phyloP scores from a whole-genome alignment of 441 rosid species.

The Corymbia calophylla region DNA sequence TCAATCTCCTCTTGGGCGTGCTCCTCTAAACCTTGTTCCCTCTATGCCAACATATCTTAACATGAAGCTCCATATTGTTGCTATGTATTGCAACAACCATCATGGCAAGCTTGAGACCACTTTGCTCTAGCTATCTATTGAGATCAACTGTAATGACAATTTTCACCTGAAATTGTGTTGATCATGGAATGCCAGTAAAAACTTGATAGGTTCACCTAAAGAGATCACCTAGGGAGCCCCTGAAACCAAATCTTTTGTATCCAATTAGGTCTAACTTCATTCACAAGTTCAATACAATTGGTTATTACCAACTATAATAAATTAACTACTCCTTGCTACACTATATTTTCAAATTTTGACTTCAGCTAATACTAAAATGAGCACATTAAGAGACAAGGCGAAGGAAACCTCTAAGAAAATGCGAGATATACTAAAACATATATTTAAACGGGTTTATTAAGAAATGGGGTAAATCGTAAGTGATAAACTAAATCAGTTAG shows the following conservation, averaged over 20 bases:
- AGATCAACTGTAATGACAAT: fast-evolving
- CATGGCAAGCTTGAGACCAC: not conserved
- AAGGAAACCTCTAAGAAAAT: not conserved
- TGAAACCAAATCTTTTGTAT: fast-evolving
- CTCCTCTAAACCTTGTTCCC: not conserved
- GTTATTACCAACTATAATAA: fast-evolving
- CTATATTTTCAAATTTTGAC: fast-evolving
- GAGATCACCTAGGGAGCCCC: fast-evolving
- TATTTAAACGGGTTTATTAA: not conserved
- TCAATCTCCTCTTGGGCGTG: fast-evolving
- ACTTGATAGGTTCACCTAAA: not conserved
- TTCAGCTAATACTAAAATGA: not conserved
- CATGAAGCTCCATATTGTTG: not conserved
- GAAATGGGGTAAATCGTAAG: not conserved
- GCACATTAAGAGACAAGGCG: not conserved
- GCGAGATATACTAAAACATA: not conserved
- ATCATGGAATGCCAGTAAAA: fast-evolving
- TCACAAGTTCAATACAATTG: fast-evolving
- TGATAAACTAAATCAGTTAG: not conserved
- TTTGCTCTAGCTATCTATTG: fast-evolving
- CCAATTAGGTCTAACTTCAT: not conserved
- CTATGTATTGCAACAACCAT: not conserved
- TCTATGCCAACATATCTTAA: not conserved
- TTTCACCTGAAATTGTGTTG: fast-evolving
- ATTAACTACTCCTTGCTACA: fast-evolving